Evolutionary conservation across 140 eudicot species (phyloP), one percentile per base, ranked within the genome.

Genomic region (Senecio squalidus): DNA sequence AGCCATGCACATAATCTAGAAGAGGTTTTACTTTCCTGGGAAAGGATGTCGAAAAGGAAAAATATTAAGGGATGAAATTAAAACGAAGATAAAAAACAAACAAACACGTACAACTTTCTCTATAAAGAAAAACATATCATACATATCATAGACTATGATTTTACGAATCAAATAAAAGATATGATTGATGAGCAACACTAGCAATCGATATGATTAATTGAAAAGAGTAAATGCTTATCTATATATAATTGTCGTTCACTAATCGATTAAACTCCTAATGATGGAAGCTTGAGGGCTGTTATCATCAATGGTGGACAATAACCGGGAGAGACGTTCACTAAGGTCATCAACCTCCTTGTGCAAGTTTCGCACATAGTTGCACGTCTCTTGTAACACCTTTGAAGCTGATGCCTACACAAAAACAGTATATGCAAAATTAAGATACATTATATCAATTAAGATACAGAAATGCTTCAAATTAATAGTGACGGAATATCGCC

Each of bases 311-410:
- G 95, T 72, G 45, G 90, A 69, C 69, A 85, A 66, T 9, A 85
- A 69, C 67, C 76, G 86, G 5, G 95, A 78, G 8, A 85, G 80
- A 39, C 91, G 89, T 6, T 79, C 95, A 28, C 95, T 85, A 10
- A 85, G 80, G 76, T 81, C 95, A 46, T 82, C 95, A 64, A 85
- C 86, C 67, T 85, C 87, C 55, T 80, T 79, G 73, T 79, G 86
- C 70, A 85, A 71, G 64, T 34, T 82, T 51, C 95, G 76, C 11
- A 85, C 79, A 58, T 82, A 85, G 76, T 76, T 82, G 82, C 95
- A 85, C 10, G 95, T 82, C 80, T 85, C 95, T 15, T 82, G 86
- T 23, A 85, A 74, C 65, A 85, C 87, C 73, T 82, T 85, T 21
- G 85, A 76, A 23, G 95, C 91, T 18, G 95, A 76, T 26, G 80